These are phyloP conservation scores for Effrenium voratum DNA, from an alignment of 73 alveolate species.

Conservation along the genomic window DNA sequence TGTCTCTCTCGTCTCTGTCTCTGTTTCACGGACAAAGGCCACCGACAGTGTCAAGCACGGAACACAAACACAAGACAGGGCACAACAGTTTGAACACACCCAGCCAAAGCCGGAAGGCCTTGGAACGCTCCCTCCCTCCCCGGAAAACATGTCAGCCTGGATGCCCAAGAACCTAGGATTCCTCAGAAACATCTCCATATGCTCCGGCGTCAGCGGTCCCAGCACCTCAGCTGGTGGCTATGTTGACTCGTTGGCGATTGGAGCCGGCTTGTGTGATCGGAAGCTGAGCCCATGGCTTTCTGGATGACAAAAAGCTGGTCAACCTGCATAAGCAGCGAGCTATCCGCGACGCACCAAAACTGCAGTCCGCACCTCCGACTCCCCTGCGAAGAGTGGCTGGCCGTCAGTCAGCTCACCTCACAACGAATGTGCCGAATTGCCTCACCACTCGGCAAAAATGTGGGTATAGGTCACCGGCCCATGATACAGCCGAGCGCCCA, in stretches of 20 bases:
- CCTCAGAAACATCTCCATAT: conserved; percentile 96
- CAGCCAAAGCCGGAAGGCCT: neutral
- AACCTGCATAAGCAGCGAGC: conserved; percentile 51
- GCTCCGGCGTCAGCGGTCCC: conserved; percentile 97
- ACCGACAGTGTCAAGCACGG: neutral
- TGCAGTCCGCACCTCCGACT: conserved; percentile 76
- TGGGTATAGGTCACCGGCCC: conserved; percentile 60
- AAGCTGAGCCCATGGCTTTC: conserved; percentile 1
- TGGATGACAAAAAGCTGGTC: conserved; percentile 95
- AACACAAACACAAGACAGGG: neutral
- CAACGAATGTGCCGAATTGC: neutral
- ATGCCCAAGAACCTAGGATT: conserved; percentile 96
- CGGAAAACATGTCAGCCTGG: too few relatives aligned
- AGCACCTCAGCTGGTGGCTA: conserved; percentile 87
- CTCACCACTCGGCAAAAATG: neutral
- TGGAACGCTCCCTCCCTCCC: conserved; percentile 7
- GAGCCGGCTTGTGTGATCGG: neutral
- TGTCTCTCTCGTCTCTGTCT: too few relatives aligned
- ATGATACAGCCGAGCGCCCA: conserved; percentile 99
- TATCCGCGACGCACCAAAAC: neutral
- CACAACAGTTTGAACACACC: neutral
- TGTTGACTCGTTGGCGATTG: neutral
- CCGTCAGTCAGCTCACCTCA: conserved; percentile 97
- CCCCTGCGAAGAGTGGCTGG: conserved; percentile 98
- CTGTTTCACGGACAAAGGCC: neutral